A percentile compares a stretch with the other conserved stretches of the same genome.
phyloP scores from a whole-genome alignment of 352 stramenopile genomes.

The Globisporangium middletonii region DNA sequence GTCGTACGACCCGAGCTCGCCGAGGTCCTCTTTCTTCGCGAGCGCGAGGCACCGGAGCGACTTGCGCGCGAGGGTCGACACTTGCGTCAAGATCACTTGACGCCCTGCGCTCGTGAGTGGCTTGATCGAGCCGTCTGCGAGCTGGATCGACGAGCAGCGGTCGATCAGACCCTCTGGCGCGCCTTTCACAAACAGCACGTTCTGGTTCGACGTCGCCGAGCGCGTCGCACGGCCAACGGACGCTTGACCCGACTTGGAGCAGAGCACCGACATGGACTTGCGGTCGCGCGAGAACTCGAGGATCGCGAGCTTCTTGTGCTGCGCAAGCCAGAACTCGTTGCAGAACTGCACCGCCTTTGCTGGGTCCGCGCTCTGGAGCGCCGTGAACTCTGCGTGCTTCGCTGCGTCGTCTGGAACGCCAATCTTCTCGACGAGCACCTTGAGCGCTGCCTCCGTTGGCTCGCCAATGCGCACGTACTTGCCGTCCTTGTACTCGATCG shows the following conservation, averaged over 20 bases:
- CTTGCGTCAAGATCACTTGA: slow-evolving; percentile 86
- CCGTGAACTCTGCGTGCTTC: slow-evolving; percentile 58
- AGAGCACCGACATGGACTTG: slow-evolving; percentile 98
- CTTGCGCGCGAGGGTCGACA: slow-evolving; percentile 88
- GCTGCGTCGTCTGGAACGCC: slow-evolving; percentile 66
- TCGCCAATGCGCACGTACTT: slow-evolving; percentile 92
- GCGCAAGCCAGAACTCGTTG: slow-evolving; percentile 69
- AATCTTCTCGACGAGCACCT: slow-evolving; percentile 95
- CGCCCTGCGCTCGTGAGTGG: slow-evolving; percentile 88
- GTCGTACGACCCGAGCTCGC: slow-evolving; percentile 72
- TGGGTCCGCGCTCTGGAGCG: slow-evolving; percentile 53
- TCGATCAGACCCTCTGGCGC: slow-evolving; percentile 96
- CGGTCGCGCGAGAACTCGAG: slow-evolving; percentile 96
- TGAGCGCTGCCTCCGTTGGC: slow-evolving; percentile 96
- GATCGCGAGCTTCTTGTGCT: slow-evolving; percentile 91
- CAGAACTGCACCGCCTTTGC: slow-evolving; percentile 76
- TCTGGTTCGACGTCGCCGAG: slow-evolving; percentile 65
- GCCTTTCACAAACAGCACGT: slow-evolving; percentile 98
- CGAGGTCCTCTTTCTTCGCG: slow-evolving; percentile 93
- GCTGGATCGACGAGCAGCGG: slow-evolving; percentile 92
- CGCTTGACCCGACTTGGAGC: slow-evolving; percentile 34
- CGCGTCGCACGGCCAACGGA: slow-evolving; percentile 40
- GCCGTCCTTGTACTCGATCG: slow-evolving; percentile 82
- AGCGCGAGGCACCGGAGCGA: slow-evolving; percentile 95
- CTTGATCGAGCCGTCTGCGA: slow-evolving; percentile 90